Percentiles rank a stretch among this genome's conserved stretches.
Conservation (phyloP, 2,329 filamentous ascomycete genomes). For the Biscogniauxia sp. region DNA sequence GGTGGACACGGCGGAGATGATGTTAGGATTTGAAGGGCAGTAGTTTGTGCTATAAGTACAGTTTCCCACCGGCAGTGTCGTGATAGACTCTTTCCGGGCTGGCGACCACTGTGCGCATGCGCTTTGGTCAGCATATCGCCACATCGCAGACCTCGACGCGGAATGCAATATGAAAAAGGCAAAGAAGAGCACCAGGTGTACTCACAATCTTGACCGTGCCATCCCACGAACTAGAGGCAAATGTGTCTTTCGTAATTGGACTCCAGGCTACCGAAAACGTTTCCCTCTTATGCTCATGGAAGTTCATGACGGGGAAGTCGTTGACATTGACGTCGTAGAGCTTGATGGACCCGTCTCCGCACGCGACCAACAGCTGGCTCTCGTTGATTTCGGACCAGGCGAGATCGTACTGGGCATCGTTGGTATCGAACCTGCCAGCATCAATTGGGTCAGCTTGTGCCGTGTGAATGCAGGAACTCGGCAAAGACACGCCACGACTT, state of each 20-base stretch:
- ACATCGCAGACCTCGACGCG: background rate
- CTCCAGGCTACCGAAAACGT: conserved; percentile 94
- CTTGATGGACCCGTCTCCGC: conserved; percentile 91
- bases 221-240: conserved; percentile 92
- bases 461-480: background rate
- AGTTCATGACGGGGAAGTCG: conserved; percentile 86
- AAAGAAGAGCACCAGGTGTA: background rate
- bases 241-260: conserved; percentile 83
- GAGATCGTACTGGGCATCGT: conserved; percentile 93
- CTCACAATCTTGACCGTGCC: conserved; percentile 84
- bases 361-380: conserved; percentile 85
- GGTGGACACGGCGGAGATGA: conserved; percentile 83
- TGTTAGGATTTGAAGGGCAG: conserved; percentile 79
- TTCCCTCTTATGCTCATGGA: conserved; percentile 90
- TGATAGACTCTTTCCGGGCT: conserved; percentile 67
- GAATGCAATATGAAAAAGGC: no score
- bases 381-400: conserved; percentile 96
- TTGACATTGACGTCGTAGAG: conserved; percentile 80
- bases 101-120: conserved; percentile 71
- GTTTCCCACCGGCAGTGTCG: conserved; percentile 84
- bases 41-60: conserved; percentile 95
- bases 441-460: conserved; percentile 4
- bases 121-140: background rate
- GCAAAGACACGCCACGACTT: conserved; percentile 13
- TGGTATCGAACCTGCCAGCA: conserved; percentile 79